Evolutionary conservation across 2,329 filamentous ascomycete genomes (phyloP).

Genomic region (Neophaeococcomyces aloes): DNA sequence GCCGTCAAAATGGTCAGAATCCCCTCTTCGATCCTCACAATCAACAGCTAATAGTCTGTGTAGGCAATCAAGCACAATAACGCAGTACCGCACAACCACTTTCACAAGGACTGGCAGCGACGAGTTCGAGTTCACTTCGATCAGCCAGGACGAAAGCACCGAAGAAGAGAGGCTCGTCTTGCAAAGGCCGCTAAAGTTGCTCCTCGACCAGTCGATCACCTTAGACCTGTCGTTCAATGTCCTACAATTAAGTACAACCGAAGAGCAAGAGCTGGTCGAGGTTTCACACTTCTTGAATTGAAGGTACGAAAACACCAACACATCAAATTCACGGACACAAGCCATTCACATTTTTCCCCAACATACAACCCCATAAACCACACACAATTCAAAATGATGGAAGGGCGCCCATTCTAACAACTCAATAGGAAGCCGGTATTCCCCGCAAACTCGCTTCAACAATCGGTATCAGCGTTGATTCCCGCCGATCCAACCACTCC

Average conservation of each 20-base stretch:
- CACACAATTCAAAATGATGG: no score
- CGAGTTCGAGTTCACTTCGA: conserved; percentile 99
- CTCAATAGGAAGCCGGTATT: conserved; percentile 77
- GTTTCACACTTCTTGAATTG: conserved; percentile 93
- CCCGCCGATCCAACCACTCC: conserved; percentile 91
- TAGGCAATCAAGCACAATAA: conserved; percentile 96
- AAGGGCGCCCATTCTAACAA: no score
- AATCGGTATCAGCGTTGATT: conserved; percentile 94
- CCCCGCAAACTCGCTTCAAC: conserved; percentile 87
- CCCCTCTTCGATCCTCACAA: not conserved
- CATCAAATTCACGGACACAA: not conserved
- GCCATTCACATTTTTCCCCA: not conserved
- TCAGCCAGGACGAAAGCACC: conserved; percentile 96
- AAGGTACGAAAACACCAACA: conserved; percentile 57
- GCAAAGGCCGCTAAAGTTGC: conserved; percentile 92
- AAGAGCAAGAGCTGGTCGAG: conserved; percentile 87
- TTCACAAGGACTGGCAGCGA: conserved; percentile 99
- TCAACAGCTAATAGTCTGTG: conserved; percentile 14
- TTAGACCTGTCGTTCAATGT: conserved; percentile 94
- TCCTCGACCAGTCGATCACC: conserved; percentile 92
- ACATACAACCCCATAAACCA: not conserved
- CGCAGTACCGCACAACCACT: conserved; percentile 41
- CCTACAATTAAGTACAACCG: conserved; percentile 99
- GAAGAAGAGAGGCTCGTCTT: conserved; percentile 80
- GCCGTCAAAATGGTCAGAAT: conserved; percentile 41